These are phyloP conservation scores for Areca catechu DNA, from an alignment of 176 grass and related monocot genomes.

Conservation along the genomic window DNA sequence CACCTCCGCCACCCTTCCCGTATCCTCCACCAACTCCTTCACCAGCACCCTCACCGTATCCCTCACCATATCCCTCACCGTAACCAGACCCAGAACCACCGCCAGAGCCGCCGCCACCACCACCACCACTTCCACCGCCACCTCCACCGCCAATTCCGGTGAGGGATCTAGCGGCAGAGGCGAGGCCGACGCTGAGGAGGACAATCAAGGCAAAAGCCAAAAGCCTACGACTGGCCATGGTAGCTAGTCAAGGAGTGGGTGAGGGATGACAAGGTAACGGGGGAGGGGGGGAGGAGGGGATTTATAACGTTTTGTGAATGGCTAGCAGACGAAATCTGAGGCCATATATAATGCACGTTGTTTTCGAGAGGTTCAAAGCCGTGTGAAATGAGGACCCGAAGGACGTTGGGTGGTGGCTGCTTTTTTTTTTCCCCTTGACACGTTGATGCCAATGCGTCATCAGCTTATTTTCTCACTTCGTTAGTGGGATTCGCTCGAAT, in stretches of 20 bases:
- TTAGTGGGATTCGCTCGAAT: too few species aligned
- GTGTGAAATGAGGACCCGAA: too few species aligned
- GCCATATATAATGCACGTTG: neutral
- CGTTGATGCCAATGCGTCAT: too few species aligned
- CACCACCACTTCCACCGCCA: neutral
- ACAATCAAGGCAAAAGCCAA: neutral
- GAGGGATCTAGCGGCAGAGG: slow-evolving; percentile 1
- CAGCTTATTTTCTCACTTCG: too few species aligned
- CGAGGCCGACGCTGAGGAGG: neutral
- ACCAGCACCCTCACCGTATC: neutral
- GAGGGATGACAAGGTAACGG: neutral
- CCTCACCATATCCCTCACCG: too few species aligned
- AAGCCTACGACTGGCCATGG: neutral
- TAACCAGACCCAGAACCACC: too few species aligned
- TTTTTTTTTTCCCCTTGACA: too few species aligned
- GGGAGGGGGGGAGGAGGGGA: too few species aligned
- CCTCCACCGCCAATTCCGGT: neutral
- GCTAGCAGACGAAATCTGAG: neutral
- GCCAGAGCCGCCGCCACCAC: too few species aligned
- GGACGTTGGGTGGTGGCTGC: too few species aligned
- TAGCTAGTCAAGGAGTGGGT: neutral
- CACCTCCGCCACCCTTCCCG: neutral
- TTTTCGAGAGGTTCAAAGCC: neutral
- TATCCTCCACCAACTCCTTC: neutral
- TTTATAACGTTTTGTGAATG: neutral